Conservation (phyloP, 176 grass and related monocot genomes). For the Oryza longistaminata region DNA sequence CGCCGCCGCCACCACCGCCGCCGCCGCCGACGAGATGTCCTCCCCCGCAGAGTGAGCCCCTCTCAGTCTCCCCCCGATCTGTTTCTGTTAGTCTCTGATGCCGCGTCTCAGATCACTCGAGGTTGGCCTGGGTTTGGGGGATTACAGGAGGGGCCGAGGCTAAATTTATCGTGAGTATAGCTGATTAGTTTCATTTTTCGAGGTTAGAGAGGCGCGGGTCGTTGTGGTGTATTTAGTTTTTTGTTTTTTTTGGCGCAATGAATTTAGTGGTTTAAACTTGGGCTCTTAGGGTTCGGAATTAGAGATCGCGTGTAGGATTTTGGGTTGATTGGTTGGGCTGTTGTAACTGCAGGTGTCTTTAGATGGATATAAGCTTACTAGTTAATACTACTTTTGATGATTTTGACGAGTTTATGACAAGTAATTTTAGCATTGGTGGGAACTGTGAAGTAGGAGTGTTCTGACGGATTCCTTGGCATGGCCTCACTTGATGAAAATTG, state of each 20-base stretch:
- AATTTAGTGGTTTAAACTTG: neutral
- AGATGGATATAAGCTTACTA: neutral
- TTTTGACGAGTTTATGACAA: neutral
- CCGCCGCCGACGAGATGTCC: conserved; percentile 46
- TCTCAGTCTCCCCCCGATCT: neutral
- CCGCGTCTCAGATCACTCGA: neutral
- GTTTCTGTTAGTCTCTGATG: neutral
- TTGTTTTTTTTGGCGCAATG: neutral
- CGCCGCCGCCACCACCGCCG: neutral
- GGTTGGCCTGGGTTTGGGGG: neutral
- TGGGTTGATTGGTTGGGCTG: neutral
- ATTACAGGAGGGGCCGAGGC: neutral
- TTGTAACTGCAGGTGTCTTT: neutral
- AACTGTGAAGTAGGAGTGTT: conserved; percentile 6
- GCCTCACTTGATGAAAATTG: neutral
- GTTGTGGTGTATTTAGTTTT: neutral
- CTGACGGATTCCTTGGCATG: neutral
- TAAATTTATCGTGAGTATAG: too few relatives aligned
- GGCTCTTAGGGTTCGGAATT: neutral
- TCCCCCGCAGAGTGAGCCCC: conserved; percentile 72
- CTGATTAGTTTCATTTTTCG: neutral
- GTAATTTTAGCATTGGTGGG: neutral
- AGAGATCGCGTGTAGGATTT: neutral
- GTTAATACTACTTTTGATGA: neutral
- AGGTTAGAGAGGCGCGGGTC: neutral